Conservation (phyloP, 306 rosid genomes). For the Pueraria montana region DNA sequence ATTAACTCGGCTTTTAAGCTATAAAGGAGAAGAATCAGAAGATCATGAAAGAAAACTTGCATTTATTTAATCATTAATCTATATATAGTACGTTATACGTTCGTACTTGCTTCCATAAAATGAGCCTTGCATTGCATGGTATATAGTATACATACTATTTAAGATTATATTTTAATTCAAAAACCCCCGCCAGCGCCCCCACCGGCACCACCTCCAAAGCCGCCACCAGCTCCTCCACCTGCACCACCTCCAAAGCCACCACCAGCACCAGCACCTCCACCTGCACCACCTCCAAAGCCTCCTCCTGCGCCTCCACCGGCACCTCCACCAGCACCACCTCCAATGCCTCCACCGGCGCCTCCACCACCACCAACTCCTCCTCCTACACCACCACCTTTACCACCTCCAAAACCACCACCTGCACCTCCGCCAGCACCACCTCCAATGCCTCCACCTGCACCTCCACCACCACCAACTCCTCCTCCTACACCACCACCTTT, state of each 20-base stretch:
- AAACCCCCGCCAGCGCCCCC: conserved; percentile 24
- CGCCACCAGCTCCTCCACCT: background rate
- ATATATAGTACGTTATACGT: background rate
- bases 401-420: conserved; percentile 41
- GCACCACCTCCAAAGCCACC: conserved; percentile 12
- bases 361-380: conserved; percentile 43
- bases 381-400: conserved; percentile 19
- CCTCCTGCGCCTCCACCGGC: background rate
- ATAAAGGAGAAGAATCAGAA: background rate
- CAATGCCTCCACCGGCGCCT: conserved; percentile 3
- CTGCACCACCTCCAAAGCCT: background rate
- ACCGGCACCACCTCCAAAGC: background rate
- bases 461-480: conserved; percentile 42
- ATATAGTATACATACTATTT: background rate
- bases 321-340: background rate
- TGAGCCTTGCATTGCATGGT: conserved; percentile 21
- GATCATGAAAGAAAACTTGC: background rate
- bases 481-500: conserved; percentile 41
- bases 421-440: background rate
- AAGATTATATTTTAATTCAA: conserved; percentile 27
- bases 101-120: conserved; percentile 8
- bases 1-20: background rate
- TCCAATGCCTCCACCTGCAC: conserved; percentile 14
- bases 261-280: conserved; percentile 28
- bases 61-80: background rate